Evolutionary conservation across 1,284 basidiomycete genomes (phyloP).

Genomic region (Lignosus rhinocerotis): DNA sequence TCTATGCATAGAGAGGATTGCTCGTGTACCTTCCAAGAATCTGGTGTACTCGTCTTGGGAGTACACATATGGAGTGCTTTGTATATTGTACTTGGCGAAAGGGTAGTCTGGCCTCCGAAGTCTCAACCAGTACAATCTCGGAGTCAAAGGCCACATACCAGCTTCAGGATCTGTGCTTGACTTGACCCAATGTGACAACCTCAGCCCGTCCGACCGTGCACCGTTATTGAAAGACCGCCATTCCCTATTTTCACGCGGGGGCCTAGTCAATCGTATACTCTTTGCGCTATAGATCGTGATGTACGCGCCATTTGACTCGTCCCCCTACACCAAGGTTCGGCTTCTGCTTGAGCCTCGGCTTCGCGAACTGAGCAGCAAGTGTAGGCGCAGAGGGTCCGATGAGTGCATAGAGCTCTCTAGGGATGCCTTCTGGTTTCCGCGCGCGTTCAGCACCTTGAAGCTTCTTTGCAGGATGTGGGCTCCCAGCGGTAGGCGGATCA

Average conservation of each 20-base stretch:
- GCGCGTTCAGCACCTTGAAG: slow-evolving; percentile 35
- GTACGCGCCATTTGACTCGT: slow-evolving; percentile 63
- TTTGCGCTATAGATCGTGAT: not conserved
- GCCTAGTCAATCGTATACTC: not conserved
- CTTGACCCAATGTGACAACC: slow-evolving; percentile 74
- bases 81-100: slow-evolving; percentile 82
- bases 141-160: slow-evolving; percentile 43
- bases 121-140: not conserved
- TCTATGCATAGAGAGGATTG: not conserved
- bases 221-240: slow-evolving; percentile 70
- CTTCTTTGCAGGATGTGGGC: slow-evolving; percentile 43
- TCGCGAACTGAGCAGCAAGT: slow-evolving; percentile 71
- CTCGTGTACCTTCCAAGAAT: slow-evolving; percentile 66
- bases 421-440: slow-evolving; percentile 87
- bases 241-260: slow-evolving; percentile 54
- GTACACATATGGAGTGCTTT: slow-evolving; percentile 75
- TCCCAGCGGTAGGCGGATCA: slow-evolving; percentile 37
- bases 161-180: slow-evolving; percentile 50
- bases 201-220: slow-evolving; percentile 58
- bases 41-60: slow-evolving; percentile 90
- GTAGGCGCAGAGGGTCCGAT: slow-evolving; percentile 92
- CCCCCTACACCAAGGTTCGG: slow-evolving; percentile 66
- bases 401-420: slow-evolving; percentile 89
- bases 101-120: slow-evolving; percentile 53
- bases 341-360: slow-evolving; percentile 86